Percentiles rank a stretch among this genome's conserved stretches.
These are phyloP conservation scores for Rhytidhysteron rufulum DNA, from an alignment of 2,329 filamentous ascomycete species.

Conservation along the genomic window DNA sequence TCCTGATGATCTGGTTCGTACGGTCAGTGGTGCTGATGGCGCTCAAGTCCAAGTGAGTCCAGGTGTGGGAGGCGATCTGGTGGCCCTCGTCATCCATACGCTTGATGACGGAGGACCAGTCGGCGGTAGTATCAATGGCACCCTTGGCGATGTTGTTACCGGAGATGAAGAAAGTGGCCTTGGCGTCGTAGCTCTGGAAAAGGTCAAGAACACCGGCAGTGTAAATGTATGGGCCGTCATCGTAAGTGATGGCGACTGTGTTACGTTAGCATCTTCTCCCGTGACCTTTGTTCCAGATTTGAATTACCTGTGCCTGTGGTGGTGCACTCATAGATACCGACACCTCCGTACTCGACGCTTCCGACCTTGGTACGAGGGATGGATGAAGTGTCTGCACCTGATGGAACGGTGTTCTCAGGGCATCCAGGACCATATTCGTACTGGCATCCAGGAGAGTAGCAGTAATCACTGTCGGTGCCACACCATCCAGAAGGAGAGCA, in stretches of 20 bases:
- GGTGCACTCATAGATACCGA: constrained; percentile 55
- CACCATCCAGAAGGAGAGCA: constrained; percentile 46
- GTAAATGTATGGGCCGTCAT: constrained; percentile 61
- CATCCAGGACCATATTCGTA: constrained; percentile 59
- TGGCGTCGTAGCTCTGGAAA: constrained; percentile 56
- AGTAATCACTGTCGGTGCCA: constrained; percentile 53
- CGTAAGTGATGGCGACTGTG: constrained; percentile 63
- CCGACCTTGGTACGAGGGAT: constrained; percentile 54
- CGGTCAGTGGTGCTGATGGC: constrained; percentile 42
- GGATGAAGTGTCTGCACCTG: constrained; percentile 53
- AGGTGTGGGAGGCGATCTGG: constrained; percentile 59
- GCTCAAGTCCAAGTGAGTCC: constrained; percentile 50
- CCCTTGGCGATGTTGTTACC: constrained; percentile 56
- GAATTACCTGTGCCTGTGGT: constrained; percentile 22
- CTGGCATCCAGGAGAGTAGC: constrained; percentile 59
- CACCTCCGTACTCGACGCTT: constrained; percentile 53
- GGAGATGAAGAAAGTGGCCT: constrained; percentile 66
- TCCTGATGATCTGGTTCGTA: constrained; percentile 49
- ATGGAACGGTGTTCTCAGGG: constrained; percentile 54
- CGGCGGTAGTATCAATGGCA: constrained; percentile 49
- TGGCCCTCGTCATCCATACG: constrained; percentile 55
- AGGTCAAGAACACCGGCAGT: constrained; percentile 60
- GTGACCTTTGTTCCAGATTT: no score
- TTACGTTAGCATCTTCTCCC: no score
- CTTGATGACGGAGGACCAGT: constrained; percentile 51